Evolutionary conservation across 257 asterid genomes (phyloP).

Genomic region (Anisodus acutangulus): DNA sequence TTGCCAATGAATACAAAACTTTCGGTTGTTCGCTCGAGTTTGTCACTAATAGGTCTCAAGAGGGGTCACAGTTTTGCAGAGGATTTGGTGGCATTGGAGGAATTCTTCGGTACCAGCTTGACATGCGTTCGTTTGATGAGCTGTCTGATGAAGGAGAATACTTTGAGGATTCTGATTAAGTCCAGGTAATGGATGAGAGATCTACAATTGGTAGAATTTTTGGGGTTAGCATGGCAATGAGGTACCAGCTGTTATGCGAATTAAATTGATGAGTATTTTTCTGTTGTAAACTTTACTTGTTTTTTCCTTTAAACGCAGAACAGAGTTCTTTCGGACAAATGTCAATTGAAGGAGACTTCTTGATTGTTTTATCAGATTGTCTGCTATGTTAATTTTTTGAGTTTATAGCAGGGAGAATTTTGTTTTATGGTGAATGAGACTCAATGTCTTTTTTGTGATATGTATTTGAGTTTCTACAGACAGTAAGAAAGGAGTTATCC

Average conservation of each 20-base stretch:
- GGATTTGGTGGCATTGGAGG: constrained; percentile 63
- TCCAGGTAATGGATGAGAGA: not conserved
- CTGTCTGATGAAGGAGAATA: constrained; percentile 51
- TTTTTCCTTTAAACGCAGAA: constrained; percentile 16
- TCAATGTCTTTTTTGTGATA: not conserved
- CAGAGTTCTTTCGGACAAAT: not conserved
- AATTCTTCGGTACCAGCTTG: constrained; percentile 57
- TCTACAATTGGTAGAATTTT: constrained; percentile 27
- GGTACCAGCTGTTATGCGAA: constrained; percentile 21
- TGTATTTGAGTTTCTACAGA: not conserved
- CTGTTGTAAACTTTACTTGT: constrained; percentile 25
- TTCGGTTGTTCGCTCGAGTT: constrained; percentile 55
- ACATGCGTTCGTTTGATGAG: constrained; percentile 54
- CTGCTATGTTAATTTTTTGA: not conserved
- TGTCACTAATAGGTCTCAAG: constrained; percentile 55
- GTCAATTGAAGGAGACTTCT: not conserved
- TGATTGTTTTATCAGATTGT: constrained; percentile 21
- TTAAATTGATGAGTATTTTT: constrained; percentile 4
- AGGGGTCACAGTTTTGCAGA: constrained; percentile 57
- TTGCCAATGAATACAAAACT: constrained; percentile 49
- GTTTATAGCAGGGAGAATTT: not conserved
- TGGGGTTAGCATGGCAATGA: constrained; percentile 23
- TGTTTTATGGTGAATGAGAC: not conserved
- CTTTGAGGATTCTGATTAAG: constrained; percentile 45
- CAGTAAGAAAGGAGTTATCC: not conserved